Evolutionary conservation across 78 protist species (phyloP).

Genomic region (Dictyostelium discoideum): dicty_2.7 NC_007088.5:2548001-2548500

Average conservation of each 20-base stretch:
- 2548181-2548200: background rate
- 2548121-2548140: background rate
- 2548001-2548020: too few species aligned
- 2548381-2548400: background rate
- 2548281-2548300: background rate
- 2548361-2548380: background rate
- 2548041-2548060: too few species aligned
- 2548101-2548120: background rate
- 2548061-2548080: too few species aligned
- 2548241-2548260: background rate
- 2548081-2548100: too few species aligned
- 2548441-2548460: too few species aligned
- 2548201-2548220: background rate
- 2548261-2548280: background rate
- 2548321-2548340: background rate
- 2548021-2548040: too few species aligned
- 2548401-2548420: background rate
- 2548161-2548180: too few species aligned
- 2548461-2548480: background rate
- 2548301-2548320: background rate
- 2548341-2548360: background rate
- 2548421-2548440: too few species aligned
- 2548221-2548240: background rate
- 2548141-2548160: too few species aligned
- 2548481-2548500: background rate